Evolutionary conservation across 73 alveolate species (phyloP).

Genomic region (Effrenium voratum): DNA sequence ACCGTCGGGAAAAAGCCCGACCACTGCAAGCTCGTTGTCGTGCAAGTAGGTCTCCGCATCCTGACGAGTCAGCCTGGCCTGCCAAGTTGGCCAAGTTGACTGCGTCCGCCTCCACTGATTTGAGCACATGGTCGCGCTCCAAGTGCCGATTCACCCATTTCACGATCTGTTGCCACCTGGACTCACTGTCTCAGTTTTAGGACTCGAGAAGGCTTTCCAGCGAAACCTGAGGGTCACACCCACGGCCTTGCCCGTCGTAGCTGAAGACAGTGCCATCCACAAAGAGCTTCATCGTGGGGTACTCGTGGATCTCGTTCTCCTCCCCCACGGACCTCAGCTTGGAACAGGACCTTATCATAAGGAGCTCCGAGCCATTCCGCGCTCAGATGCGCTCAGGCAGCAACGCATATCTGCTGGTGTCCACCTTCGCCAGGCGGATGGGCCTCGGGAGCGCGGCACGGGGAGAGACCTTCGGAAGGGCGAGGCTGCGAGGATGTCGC

Average conservation of each 20-base stretch:
- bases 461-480: neutral
- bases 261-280: conserved; percentile 90
- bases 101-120: conserved; percentile 89
- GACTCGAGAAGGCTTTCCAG: neutral
- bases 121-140: conserved; percentile 85
- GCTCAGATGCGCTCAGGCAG: neutral
- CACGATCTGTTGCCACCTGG: conserved; percentile 92
- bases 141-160: conserved; percentile 90
- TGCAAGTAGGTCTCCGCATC: conserved; percentile 88
- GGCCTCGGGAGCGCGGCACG: no score
- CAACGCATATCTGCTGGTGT: conserved; percentile 56
- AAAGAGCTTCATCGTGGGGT: conserved; percentile 84
- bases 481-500: neutral
- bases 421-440: conserved; percentile 60
- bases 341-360: neutral
- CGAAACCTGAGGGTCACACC: neutral
- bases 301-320: conserved; percentile 61
- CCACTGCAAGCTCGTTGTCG: conserved; percentile 80
- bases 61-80: no score
- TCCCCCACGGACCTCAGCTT: conserved; percentile 74
- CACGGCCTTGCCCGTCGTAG: conserved; percentile 79
- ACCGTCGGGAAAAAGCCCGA: conserved; percentile 92
- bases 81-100: no score
- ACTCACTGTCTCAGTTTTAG: neutral
- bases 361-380: neutral